phyloP scores from a whole-genome alignment of 345 rosid genomes.

The Citrus maxima region DNA sequence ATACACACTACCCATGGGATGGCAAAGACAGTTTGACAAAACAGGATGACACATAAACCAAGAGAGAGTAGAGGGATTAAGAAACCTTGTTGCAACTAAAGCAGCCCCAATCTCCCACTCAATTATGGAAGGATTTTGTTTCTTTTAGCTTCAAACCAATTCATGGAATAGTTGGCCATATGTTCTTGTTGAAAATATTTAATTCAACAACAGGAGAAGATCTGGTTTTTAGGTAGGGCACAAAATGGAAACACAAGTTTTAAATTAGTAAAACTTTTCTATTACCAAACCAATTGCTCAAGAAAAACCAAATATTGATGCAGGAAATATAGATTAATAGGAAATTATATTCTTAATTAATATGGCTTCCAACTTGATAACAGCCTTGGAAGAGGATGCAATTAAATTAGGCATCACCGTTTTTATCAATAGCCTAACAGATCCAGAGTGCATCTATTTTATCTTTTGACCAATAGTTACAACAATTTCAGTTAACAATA shows the following conservation, averaged over 20 bases:
- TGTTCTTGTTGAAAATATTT: not conserved
- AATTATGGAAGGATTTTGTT: not conserved
- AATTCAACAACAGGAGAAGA: not conserved
- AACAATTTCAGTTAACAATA: slow-evolving; percentile 7
- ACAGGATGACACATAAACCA: not conserved
- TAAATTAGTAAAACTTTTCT: not conserved
- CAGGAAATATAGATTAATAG: not conserved
- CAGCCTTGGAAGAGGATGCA: not conserved
- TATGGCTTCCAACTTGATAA: not conserved
- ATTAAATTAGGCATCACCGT: not conserved
- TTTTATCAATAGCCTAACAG: not conserved
- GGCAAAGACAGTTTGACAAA: not conserved
- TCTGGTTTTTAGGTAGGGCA: not conserved
- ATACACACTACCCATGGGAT: not conserved
- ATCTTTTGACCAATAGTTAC: not conserved
- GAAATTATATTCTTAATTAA: not conserved
- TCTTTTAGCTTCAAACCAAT: not conserved
- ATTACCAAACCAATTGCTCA: not conserved
- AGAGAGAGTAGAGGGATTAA: not conserved
- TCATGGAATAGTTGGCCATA: not conserved
- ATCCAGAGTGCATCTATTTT: slow-evolving; percentile 1
- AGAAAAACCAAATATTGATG: not conserved
- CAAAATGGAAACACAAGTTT: not conserved
- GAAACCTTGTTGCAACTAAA: not conserved
- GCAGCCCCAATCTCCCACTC: not conserved